phyloP scores from a whole-genome alignment of 176 grass and related monocot species.

The Musa troglodytarum region DNA sequence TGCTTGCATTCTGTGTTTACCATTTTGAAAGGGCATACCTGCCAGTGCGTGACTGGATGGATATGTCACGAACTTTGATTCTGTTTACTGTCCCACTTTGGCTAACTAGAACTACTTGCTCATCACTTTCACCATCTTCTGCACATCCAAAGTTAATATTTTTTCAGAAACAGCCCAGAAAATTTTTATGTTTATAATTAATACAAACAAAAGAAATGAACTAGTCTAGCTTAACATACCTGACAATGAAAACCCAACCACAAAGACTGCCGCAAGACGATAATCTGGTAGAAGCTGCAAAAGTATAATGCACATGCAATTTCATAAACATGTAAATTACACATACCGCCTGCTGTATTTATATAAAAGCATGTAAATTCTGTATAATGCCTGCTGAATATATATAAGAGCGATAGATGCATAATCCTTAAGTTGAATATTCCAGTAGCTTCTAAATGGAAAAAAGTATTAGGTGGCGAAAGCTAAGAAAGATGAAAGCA shows the following conservation, averaged over 20 bases:
- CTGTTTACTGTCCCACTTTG: conserved; percentile 83
- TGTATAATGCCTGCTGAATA: too few species aligned
- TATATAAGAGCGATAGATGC: too few species aligned
- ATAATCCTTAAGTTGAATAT: too few species aligned
- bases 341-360: too few species aligned
- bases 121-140: conserved; percentile 79
- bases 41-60: conserved; percentile 44
- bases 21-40: conserved; percentile 18
- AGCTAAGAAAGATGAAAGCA: neutral
- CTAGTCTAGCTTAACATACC: conserved; percentile 34
- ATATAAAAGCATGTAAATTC: too few species aligned
- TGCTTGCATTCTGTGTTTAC: neutral
- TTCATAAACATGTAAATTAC: neutral
- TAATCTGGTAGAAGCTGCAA: conserved; percentile 63
- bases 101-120: conserved; percentile 91
- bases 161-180: neutral
- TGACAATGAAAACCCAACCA: conserved; percentile 61
- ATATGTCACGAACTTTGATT: conserved; percentile 85
- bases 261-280: conserved; percentile 75
- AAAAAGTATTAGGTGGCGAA: too few species aligned
- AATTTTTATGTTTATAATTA: neutral
- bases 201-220: neutral
- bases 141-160: conserved; percentile 18
- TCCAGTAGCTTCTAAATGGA: too few species aligned
- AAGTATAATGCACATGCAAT: neutral